phyloP scores from a whole-genome alignment of 2,329 filamentous ascomycete genomes.

The Trichophyton rubrum region DNA sequence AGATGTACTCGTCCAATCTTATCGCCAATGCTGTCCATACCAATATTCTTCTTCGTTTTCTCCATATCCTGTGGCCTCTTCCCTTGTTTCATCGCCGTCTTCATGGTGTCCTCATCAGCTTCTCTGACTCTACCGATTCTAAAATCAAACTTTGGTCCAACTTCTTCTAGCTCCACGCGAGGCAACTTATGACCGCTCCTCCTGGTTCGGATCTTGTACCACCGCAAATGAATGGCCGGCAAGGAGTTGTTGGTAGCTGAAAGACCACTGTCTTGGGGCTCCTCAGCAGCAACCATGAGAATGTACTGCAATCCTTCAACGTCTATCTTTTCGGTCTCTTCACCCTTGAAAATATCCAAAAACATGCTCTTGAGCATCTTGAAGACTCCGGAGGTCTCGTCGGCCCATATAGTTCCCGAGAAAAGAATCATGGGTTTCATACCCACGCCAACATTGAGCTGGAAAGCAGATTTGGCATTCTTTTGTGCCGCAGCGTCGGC shows the following conservation, averaged over 20 bases:
- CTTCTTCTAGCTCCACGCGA: constrained; percentile 85
- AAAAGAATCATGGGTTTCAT: constrained; percentile 87
- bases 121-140: constrained; percentile 68
- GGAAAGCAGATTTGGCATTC: constrained; percentile 35
- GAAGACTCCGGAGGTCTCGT: constrained; percentile 64
- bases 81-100: constrained; percentile 80
- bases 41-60: constrained; percentile 88
- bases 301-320: constrained; percentile 91
- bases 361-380: constrained; percentile 78
- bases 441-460: constrained; percentile 55
- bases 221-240: constrained; percentile 51
- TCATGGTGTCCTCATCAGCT: constrained; percentile 65
- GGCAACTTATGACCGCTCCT: constrained; percentile 77
- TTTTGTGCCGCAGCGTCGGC: constrained; percentile 49
- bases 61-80: constrained; percentile 46
- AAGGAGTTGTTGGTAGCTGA: constrained; percentile 14
- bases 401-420: constrained; percentile 76
- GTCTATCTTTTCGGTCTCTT: constrained; percentile 69
- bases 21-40: constrained; percentile 82
- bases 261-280: constrained; percentile 31
- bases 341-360: constrained; percentile 81
- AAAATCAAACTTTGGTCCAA: constrained; percentile 89
- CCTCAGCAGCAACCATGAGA: constrained; percentile 66
- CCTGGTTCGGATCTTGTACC: constrained; percentile 78
- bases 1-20: constrained; percentile 91